Conservation (phyloP, 2,329 filamentous ascomycete genomes). For the Volutella citrinella region DNA sequence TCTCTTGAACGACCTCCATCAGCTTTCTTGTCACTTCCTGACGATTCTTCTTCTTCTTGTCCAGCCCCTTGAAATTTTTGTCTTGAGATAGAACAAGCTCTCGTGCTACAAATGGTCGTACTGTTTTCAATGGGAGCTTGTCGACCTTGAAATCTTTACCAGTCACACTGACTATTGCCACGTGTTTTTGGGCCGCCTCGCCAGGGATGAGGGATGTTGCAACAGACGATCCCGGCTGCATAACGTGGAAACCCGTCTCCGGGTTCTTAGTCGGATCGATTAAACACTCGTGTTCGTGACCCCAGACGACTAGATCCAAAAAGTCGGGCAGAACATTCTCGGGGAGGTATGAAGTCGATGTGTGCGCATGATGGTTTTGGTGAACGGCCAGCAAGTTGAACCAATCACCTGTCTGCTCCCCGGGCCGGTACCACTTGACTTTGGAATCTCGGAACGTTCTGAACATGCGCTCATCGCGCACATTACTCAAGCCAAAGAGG, state of each 20-base stretch:
- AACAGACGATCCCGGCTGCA: slow-evolving; percentile 95
- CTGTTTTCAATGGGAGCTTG: slow-evolving; percentile 78
- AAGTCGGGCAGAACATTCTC: slow-evolving; percentile 92
- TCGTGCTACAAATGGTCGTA: slow-evolving; percentile 84
- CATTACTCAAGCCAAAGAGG: slow-evolving; percentile 91
- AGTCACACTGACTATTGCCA: slow-evolving; percentile 79
- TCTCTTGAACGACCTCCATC: slow-evolving; percentile 73
- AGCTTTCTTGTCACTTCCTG: slow-evolving; percentile 75
- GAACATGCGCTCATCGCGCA: slow-evolving; percentile 91
- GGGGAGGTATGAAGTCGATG: slow-evolving; percentile 87
- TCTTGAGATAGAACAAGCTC: slow-evolving; percentile 79
- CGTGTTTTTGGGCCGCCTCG: slow-evolving; percentile 87
- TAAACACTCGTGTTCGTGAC: slow-evolving; percentile 93
- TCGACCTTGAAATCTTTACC: slow-evolving; percentile 79
- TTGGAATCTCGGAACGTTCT: slow-evolving; percentile 90
- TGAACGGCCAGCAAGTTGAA: slow-evolving; percentile 96
- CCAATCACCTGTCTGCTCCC: slow-evolving; percentile 79
- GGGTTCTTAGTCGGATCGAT: slow-evolving; percentile 82
- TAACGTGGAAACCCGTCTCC: slow-evolving; percentile 89
- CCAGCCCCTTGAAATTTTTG: slow-evolving; percentile 71
- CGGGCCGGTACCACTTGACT: slow-evolving; percentile 89
- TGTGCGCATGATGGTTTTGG: slow-evolving; percentile 93
- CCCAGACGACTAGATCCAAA: slow-evolving; percentile 90
- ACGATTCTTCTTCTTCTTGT: slow-evolving; percentile 79
- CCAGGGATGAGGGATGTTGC: slow-evolving; percentile 89